phyloP scores from a whole-genome alignment of 148 eudicot species.

The Rhododendron kiyosumense region DNA sequence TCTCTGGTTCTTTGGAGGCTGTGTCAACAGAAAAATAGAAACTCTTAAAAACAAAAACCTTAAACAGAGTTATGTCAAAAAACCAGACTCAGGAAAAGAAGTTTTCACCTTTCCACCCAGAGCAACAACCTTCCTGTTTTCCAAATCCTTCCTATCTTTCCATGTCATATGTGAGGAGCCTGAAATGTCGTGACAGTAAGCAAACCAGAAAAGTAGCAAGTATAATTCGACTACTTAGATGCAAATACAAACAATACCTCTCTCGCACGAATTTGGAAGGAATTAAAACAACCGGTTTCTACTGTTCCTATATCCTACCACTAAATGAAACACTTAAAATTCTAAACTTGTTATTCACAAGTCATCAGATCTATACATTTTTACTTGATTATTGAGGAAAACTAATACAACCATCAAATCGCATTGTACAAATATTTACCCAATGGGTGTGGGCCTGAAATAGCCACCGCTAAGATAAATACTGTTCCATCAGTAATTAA shows the following conservation, averaged over 20 bases:
- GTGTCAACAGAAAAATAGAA: background rate
- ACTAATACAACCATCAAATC: background rate
- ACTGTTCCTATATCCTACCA: background rate
- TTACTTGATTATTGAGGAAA: background rate
- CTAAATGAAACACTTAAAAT: background rate
- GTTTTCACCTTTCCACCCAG: slow-evolving; percentile 87
- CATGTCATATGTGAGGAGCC: slow-evolving; percentile 81
- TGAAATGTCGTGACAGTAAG: slow-evolving; percentile 20
- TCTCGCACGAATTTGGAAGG: background rate
- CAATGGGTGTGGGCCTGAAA: background rate
- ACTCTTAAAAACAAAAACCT: background rate
- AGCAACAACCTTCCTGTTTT: slow-evolving; percentile 73
- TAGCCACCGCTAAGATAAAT: background rate
- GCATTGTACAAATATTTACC: background rate
- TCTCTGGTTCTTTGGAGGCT: slow-evolving; percentile 82
- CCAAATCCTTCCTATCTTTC: slow-evolving; percentile 85
- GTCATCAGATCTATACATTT: background rate
- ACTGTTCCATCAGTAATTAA: background rate
- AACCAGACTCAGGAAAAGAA: background rate
- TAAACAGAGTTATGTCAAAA: background rate
- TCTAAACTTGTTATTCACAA: background rate
- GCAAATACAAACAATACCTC: background rate
- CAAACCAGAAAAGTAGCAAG: background rate
- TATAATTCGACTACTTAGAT: background rate
- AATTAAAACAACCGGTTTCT: background rate